phyloP scores from a whole-genome alignment of 495 filamentous ascomycete species.

The Aspergillus biplanus region DNA sequence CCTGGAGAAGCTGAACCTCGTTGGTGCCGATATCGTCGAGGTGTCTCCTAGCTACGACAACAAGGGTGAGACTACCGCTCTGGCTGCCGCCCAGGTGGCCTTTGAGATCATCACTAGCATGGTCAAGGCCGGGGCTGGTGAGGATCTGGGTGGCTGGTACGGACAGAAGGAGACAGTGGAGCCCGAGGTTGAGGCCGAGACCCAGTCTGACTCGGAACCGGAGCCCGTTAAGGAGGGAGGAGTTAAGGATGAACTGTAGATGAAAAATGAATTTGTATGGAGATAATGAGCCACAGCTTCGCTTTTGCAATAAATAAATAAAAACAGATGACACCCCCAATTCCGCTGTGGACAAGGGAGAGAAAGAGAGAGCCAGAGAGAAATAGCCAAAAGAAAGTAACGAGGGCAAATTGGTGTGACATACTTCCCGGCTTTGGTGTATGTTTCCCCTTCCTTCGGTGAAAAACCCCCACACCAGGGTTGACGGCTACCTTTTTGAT shows the following conservation, averaged over 20 bases:
- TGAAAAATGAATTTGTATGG: conserved; percentile 20
- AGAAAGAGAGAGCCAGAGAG: too few species aligned
- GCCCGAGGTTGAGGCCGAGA: conserved; percentile 25
- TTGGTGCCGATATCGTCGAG: conserved; percentile 82
- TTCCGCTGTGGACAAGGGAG: too few species aligned
- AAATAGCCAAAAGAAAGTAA: too few species aligned
- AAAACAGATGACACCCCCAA: neutral
- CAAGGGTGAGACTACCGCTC: conserved; percentile 78
- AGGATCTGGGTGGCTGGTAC: conserved; percentile 53
- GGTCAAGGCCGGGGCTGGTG: conserved; percentile 66
- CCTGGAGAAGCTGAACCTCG: conserved; percentile 69
- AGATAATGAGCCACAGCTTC: conserved; percentile 20
- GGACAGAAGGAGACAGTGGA: conserved; percentile 35
- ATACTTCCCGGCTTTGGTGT: neutral
- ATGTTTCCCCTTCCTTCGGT: neutral
- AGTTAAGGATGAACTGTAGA: conserved; percentile 50
- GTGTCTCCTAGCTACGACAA: conserved; percentile 87
- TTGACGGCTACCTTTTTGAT: neutral
- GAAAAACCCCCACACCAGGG: neutral
- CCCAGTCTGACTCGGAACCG: conserved; percentile 22
- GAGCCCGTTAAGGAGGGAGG: conserved; percentile 25
- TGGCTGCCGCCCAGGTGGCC: conserved; percentile 80
- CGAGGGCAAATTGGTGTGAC: neutral
- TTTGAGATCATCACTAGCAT: conserved; percentile 83
- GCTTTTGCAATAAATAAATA: conserved; percentile 16